Evolutionary conservation across 2,329 filamentous ascomycete genomes (phyloP).

Genomic region (Cryphonectria parasitica): DNA sequence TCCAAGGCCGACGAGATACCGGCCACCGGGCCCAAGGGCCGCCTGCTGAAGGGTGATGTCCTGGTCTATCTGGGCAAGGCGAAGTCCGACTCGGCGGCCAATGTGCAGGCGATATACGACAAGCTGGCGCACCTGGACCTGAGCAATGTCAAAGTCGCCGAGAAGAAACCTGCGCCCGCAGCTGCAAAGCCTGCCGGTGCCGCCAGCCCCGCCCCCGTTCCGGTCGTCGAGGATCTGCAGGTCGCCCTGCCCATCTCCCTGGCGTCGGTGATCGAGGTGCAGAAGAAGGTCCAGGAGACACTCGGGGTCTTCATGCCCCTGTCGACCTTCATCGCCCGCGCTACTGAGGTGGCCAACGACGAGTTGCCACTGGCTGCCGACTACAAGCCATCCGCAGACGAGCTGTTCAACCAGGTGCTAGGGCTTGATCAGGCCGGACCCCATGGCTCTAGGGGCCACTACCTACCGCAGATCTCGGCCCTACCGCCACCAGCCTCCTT

Average conservation of each 20-base stretch:
- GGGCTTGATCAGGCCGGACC: slow-evolving; percentile 59
- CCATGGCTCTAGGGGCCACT: slow-evolving; percentile 61
- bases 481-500: slow-evolving; percentile 51
- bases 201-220: slow-evolving; percentile 41
- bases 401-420: slow-evolving; percentile 88
- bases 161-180: slow-evolving; percentile 48
- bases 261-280: slow-evolving; percentile 75
- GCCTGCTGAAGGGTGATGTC: slow-evolving; percentile 93
- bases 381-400: slow-evolving; percentile 71
- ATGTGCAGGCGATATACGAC: slow-evolving; percentile 71
- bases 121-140: slow-evolving; percentile 86
- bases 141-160: slow-evolving; percentile 87
- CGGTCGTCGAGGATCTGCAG: slow-evolving; percentile 54
- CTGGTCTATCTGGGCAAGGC: slow-evolving; percentile 86
- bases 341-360: slow-evolving; percentile 85
- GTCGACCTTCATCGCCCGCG: slow-evolving; percentile 83
- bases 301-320: slow-evolving; percentile 82
- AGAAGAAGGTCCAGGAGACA: slow-evolving; percentile 76
- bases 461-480: slow-evolving; percentile 73
- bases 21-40: slow-evolving; percentile 83
- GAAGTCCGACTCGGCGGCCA: slow-evolving; percentile 69
- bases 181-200: slow-evolving; percentile 40
- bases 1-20: slow-evolving; percentile 80
- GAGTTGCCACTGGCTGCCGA: slow-evolving; percentile 71
- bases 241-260: slow-evolving; percentile 80